Evolutionary conservation across 2,329 filamentous ascomycete species (phyloP), one percentile per base, ranked within the genome.

Genomic region (Chrysoporthe austroafricana): DNA sequence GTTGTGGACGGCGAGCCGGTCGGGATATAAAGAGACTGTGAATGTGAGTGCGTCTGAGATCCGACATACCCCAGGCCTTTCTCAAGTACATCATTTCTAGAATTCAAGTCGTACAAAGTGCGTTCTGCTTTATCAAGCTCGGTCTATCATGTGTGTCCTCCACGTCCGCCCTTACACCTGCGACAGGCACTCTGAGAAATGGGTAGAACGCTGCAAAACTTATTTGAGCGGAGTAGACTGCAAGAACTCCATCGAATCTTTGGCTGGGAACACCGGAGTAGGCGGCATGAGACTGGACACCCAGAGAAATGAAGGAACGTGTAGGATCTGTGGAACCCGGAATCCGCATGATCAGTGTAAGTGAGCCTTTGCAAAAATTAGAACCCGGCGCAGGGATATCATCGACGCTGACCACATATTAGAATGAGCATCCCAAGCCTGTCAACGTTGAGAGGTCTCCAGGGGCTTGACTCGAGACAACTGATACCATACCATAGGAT

Each of bases 311-410:
- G 42, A 43, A 26, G 42, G 59, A n/a, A 61, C 42, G 7, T 61
- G 65, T 21, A 54, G 50, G 26, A 58, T 52, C n/a, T 62, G 63
- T 34, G 61, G 61, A 5, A 39, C 60, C 58, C 39, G 59, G 42
- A 60, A 67, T 11, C 66, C 66, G 18, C 66, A 67, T 14, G 61
- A 67, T 56, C 44, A 67, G 26, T 67, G 66, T 60, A 67, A 67
- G 26, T 32, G 4, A 11, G 56, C 18, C 18, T 36, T 16, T 11
- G 46, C 26, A 32, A 3, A 32, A 32, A 34, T 18, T 26, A 36
- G 6, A 36, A 18, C 26, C 18, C 16, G 56, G 7, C 57, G 9
- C 14, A 14, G 18, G 57, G 13, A 2, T 26, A 39, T 60, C 39
- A 58, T 8, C 16, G 4, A 39, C 9, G 4, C 32, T 4, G 50